Percentiles rank a stretch among this genome's conserved stretches.
Conservation (phyloP, 2,329 filamentous ascomycete species). For the Chrysoporthe austroafricana region DNA sequence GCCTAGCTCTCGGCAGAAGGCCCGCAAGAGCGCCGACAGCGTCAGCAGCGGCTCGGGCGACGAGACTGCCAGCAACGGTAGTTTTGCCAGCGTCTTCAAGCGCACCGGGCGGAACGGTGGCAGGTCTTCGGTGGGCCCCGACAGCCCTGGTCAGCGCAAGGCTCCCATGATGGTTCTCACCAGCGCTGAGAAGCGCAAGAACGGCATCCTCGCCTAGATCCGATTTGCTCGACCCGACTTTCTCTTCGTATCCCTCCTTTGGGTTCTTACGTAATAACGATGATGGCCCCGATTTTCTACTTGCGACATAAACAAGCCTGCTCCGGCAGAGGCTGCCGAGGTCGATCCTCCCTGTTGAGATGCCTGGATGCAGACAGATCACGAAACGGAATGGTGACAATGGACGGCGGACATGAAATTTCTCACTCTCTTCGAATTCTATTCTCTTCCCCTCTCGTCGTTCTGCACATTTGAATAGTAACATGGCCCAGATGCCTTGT, state of each 20-base stretch:
- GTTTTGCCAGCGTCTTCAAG: constrained; percentile 70
- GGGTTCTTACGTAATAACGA: constrained; percentile 26
- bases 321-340: constrained; percentile 25
- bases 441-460: constrained; percentile 25
- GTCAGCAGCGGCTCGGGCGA: constrained; percentile 62
- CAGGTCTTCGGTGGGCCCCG: constrained; percentile 47
- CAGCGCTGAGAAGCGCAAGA: constrained; percentile 89
- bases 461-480: constrained; percentile 6
- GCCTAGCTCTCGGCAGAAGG: constrained; percentile 72
- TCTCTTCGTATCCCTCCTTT: constrained; percentile 12
- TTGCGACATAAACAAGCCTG: constrained; percentile 17
- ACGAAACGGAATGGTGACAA: constrained; percentile 27
- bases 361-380: constrained; percentile 35
- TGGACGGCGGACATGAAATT: constrained; percentile 26
- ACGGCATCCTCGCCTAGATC: constrained; percentile 39
- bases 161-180: constrained; percentile 86
- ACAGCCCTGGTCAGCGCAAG: constrained; percentile 68
- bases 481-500: constrained; percentile 6
- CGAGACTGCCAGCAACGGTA: constrained; percentile 57
- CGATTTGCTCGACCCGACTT: neutral
- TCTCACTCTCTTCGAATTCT: constrained; percentile 30
- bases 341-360: constrained; percentile 28
- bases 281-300: constrained; percentile 24
- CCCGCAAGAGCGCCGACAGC: constrained; percentile 65
- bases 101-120: constrained; percentile 55